phyloP scores from a whole-genome alignment of 2,329 filamentous ascomycete genomes.

The Arthrobotrys musiformis region DNA sequence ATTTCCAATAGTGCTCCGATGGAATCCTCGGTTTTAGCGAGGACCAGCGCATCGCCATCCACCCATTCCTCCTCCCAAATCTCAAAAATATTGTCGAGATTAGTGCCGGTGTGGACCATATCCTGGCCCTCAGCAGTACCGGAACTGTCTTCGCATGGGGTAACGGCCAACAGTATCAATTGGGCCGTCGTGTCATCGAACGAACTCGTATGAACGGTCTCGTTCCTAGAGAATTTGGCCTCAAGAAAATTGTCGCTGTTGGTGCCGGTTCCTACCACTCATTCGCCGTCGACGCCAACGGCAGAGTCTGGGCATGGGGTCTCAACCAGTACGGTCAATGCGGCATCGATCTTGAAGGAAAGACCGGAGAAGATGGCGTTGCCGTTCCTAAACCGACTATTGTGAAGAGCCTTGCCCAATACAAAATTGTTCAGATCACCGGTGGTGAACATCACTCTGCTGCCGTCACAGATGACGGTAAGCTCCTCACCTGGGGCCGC shows the following conservation, averaged over 20 bases:
- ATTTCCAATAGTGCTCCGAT: slow-evolving; percentile 69
- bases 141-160: slow-evolving; percentile 74
- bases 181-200: slow-evolving; percentile 73
- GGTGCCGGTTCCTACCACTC: slow-evolving; percentile 82
- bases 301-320: slow-evolving; percentile 82
- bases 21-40: slow-evolving; percentile 74
- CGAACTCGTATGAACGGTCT: slow-evolving; percentile 69
- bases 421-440: slow-evolving; percentile 74
- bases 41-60: slow-evolving; percentile 67
- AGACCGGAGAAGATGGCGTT: slow-evolving; percentile 74
- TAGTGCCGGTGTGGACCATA: slow-evolving; percentile 71
- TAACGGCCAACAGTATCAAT: slow-evolving; percentile 74
- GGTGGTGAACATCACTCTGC: slow-evolving; percentile 82
- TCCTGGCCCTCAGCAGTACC: slow-evolving; percentile 70
- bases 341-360: slow-evolving; percentile 69
- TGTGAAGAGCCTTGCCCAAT: slow-evolving; percentile 72
- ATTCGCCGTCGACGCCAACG: slow-evolving; percentile 76
- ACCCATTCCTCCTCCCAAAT: slow-evolving; percentile 69
- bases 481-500: slow-evolving; percentile 72
- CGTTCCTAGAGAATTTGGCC: slow-evolving; percentile 69
- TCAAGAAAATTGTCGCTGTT: slow-evolving; percentile 71
- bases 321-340: slow-evolving; percentile 88
- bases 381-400: slow-evolving; percentile 77
- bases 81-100: slow-evolving; percentile 73
- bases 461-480: slow-evolving; percentile 69